Evolutionary conservation across 2,329 filamentous ascomycete species (phyloP).

Genomic region (Monilinia laxa): DNA sequence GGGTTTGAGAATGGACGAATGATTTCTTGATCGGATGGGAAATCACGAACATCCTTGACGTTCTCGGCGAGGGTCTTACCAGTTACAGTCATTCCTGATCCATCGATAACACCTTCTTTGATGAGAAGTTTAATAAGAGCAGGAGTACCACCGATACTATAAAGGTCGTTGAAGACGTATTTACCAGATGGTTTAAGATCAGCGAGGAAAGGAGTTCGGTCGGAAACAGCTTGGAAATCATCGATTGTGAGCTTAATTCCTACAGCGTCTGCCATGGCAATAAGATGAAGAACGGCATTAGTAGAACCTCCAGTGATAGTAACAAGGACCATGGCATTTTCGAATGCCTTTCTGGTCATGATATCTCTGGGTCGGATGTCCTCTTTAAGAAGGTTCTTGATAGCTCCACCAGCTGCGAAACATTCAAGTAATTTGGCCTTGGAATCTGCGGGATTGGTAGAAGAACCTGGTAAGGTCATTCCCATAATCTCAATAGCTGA

Average conservation of each 20-base stretch:
- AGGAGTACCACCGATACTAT: slow-evolving; percentile 57
- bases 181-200: slow-evolving; percentile 77
- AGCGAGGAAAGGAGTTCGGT: slow-evolving; percentile 75
- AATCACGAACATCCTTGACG: slow-evolving; percentile 57
- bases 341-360: slow-evolving; percentile 76
- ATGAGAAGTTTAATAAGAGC: slow-evolving; percentile 57
- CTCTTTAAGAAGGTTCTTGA: slow-evolving; percentile 71
- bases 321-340: slow-evolving; percentile 81
- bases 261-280: slow-evolving; percentile 79
- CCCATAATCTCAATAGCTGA: slow-evolving; percentile 70
- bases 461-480: slow-evolving; percentile 80
- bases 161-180: slow-evolving; percentile 60
- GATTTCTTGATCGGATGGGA: slow-evolving; percentile 68
- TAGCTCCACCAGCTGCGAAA: slow-evolving; percentile 66
- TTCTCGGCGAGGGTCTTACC: slow-evolving; percentile 60
- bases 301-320: slow-evolving; percentile 83
- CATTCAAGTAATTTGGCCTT: slow-evolving; percentile 72
- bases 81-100: slow-evolving; percentile 59
- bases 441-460: slow-evolving; percentile 75
- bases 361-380: slow-evolving; percentile 78
- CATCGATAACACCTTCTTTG: slow-evolving; percentile 57
- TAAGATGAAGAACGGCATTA: slow-evolving; percentile 81
- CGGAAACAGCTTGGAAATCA: slow-evolving; percentile 80
- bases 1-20: slow-evolving; percentile 67
- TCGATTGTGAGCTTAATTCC: slow-evolving; percentile 81